Evolutionary conservation across 164 flowering plant species (phyloP).

Genomic region (Chimonanthus praecox): DNA sequence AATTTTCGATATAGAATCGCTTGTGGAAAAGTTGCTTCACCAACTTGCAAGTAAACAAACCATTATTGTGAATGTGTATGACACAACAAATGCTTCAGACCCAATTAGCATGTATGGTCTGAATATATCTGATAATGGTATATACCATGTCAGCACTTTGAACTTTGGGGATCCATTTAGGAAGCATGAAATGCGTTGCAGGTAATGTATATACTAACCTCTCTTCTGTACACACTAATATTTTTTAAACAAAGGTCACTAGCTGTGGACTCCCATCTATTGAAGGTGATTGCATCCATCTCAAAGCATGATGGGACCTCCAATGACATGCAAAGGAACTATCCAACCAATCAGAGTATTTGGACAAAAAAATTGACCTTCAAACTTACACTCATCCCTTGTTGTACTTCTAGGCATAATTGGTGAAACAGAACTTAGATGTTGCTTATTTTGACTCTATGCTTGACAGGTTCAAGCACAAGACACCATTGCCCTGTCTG

Average conservation of each 20-base stretch:
- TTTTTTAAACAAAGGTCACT: not conserved
- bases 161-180: conserved; percentile 93
- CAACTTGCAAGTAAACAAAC: conserved; percentile 95
- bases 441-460: conserved; percentile 1
- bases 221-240: not conserved
- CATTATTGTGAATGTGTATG: conserved; percentile 83
- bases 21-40: conserved; percentile 89
- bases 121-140: conserved; percentile 34
- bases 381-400: not conserved
- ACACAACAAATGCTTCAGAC: conserved; percentile 59
- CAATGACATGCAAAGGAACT: not conserved
- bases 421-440: not conserved
- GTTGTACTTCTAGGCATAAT: not conserved
- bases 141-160: conserved; percentile 53
- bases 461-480: conserved; percentile 68
- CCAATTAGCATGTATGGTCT: conserved; percentile 91
- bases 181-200: conserved; percentile 96
- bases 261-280: not conserved
- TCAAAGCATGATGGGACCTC: not conserved
- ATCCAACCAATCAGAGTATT: not conserved
- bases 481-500: conserved; percentile 68
- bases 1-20: conserved; percentile 77
- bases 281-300: not conserved
- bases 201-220: conserved; percentile 34
- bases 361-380: not conserved